Base-by-base conservation (phyloP, 257 asterid genomes). In the Solanum tacnaense region DNA sequence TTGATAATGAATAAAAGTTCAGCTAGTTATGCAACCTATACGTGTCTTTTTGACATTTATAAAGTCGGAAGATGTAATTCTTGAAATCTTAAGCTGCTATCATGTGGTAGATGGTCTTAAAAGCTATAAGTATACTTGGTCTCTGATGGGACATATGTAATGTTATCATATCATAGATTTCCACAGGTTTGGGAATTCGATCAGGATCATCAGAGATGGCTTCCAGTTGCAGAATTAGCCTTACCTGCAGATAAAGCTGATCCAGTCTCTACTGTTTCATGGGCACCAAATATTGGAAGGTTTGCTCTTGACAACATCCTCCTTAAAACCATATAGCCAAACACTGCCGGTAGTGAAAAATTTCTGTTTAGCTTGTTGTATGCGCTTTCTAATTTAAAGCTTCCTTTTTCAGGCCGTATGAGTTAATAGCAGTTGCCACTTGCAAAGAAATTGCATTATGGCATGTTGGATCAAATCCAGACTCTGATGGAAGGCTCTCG, bases 281-380 rank as follows among this genome's bases (percentile, higher is more conserved):
- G 98, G 98, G 96, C 98, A 38, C 98, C 98, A 62, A 96, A 96
- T 89, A 94, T 95, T 49, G 99, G 99, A 95, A 94, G 98, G 94
- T 92, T 49, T 0, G 29, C 86, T 49, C 62, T 36, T 49, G 44
- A 25, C 39, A 32, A 13, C 29, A 72, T 34, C 71, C 49, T 56
- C 85, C 7, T 31, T 31, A 39, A 13, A 35, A 74, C 31, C 52
- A 36, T 74, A 36, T 74, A 35, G 5, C 20, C 6, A 74, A 8
- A 74, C 31, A 74, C 31, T 11, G 52, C 52, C 52, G 20, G 31
- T 74, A 35, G 78, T 25, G 88, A 85, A 84, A 39, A 16, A 20
- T 7, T 46, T 39, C 6, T 44, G 85, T 27, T 79, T 9, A 65
- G n/a, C 81, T 87, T 78, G 52, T 27, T 62, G 39, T 20, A 13